phyloP scores from a whole-genome alignment of 140 eudicot genomes.

The Stevia rebaudiana region DNA sequence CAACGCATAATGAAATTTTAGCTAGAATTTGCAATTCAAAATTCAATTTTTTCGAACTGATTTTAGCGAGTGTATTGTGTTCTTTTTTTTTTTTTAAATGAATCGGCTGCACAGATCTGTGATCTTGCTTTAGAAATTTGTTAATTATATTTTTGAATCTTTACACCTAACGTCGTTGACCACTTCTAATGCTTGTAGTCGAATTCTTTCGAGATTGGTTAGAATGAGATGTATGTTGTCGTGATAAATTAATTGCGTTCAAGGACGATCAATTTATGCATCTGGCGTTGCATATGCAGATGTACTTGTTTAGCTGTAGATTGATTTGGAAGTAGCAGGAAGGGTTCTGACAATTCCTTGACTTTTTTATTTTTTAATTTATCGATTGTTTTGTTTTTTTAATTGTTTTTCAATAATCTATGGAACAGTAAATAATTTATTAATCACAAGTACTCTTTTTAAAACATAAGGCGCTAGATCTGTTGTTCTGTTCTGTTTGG shows the following conservation, averaged over 20 bases:
- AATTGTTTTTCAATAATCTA: conserved; percentile 7
- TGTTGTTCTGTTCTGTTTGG: conserved; percentile 19
- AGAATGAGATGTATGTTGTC: conserved; percentile 10
- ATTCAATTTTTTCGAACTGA: not conserved
- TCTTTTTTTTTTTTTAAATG: not conserved
- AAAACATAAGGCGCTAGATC: conserved; percentile 10
- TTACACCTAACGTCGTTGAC: conserved; percentile 30
- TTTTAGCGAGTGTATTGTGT: conserved; percentile 1
- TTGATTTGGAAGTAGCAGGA: conserved; percentile 27
- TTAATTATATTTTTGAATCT: not conserved
- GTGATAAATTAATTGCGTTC: not conserved
- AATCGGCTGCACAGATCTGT: conserved; percentile 21
- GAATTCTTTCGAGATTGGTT: not conserved
- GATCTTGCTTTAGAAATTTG: conserved; percentile 6
- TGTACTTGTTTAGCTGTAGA: conserved; percentile 31
- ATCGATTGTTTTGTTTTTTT: not conserved
- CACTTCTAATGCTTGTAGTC: not conserved
- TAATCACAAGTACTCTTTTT: not conserved
- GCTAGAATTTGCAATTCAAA: not conserved
- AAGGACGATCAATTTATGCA: conserved; percentile 3
- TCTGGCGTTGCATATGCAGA: conserved; percentile 21
- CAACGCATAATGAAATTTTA: not conserved
- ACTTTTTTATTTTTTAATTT: not conserved
- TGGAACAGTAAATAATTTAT: conserved; percentile 11
- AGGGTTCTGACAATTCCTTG: conserved; percentile 24